A percentile compares a stretch with the other conserved stretches of the same genome.
These are phyloP conservation scores for Xylogone sp. DNA, from an alignment of 2,329 filamentous ascomycete genomes.

Conservation along the genomic window DNA sequence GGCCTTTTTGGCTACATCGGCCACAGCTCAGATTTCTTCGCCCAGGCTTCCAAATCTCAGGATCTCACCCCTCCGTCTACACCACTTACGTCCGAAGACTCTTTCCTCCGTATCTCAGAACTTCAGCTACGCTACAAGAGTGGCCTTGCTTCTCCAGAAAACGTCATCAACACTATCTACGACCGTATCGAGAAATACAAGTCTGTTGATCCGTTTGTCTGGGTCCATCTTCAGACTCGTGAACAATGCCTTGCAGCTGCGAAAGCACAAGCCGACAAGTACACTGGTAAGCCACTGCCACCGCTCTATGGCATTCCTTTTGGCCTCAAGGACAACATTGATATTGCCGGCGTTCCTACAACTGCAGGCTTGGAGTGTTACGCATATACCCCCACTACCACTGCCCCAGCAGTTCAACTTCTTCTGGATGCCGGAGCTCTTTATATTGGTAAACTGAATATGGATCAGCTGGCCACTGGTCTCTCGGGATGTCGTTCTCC, in stretches of 20 bases:
- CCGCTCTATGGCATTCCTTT: constrained; percentile 55
- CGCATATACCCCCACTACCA: constrained; percentile 41
- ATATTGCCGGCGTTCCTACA: constrained; percentile 45
- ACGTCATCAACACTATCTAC: constrained; percentile 40
- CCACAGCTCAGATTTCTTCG: constrained; percentile 35
- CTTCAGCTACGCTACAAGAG: constrained; percentile 39
- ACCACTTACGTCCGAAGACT: constrained; percentile 15
- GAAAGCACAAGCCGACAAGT: constrained; percentile 35
- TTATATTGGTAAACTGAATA: constrained; percentile 53
- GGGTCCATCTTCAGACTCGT: constrained; percentile 41
- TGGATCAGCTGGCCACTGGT: constrained; percentile 61
- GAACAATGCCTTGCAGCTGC: constrained; percentile 37
- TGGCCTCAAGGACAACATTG: constrained; percentile 53
- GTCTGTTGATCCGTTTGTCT: constrained; percentile 43
- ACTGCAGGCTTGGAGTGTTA: constrained; percentile 49
- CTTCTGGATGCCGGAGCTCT: constrained; percentile 48
- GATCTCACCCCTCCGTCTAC: constrained; percentile 19
- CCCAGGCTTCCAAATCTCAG: constrained; percentile 17
- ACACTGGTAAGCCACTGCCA: constrained; percentile 38
- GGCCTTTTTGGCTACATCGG: constrained; percentile 47
- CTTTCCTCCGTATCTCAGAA: constrained; percentile 30
- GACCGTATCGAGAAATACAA: constrained; percentile 45
- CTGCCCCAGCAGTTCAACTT: constrained; percentile 42
- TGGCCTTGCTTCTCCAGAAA: constrained; percentile 37
- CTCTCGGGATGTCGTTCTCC: constrained; percentile 55